Evolutionary conservation across 2,329 filamentous ascomycete species (phyloP).

Genomic region (Scedosporium dehoogii): DNA sequence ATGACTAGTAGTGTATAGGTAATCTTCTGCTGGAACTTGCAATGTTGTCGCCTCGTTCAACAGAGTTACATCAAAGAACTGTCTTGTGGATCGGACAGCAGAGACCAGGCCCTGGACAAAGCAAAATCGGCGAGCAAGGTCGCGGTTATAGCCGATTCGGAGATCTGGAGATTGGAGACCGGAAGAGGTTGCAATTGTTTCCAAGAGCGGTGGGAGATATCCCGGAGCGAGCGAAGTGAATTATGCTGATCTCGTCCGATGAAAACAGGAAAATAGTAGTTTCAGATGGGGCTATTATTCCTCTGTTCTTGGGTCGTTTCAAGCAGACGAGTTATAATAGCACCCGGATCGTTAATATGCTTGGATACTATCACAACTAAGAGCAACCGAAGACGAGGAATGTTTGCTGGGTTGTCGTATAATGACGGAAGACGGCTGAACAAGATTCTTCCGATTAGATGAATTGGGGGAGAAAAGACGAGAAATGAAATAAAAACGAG

Average conservation of each 20-base stretch:
- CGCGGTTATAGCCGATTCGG: no score
- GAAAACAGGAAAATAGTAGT: constrained; percentile 19
- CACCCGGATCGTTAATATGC: not conserved
- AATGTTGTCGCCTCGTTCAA: not conserved
- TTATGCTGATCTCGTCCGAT: constrained; percentile 17
- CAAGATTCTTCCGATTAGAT: not conserved
- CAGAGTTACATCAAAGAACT: no score
- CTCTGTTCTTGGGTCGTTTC: not conserved
- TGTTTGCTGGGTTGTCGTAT: not conserved
- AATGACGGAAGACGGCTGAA: constrained; percentile 3
- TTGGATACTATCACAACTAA: not conserved
- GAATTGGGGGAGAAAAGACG: not conserved
- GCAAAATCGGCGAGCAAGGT: no score
- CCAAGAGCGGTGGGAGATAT: not conserved
- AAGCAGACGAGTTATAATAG: not conserved
- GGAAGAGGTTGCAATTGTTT: constrained; percentile 8
- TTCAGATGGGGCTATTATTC: not conserved
- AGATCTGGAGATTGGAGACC: no score
- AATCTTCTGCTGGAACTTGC: not conserved
- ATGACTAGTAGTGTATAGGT: constrained; percentile 6
- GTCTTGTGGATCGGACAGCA: no score
- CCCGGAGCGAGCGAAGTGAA: not conserved
- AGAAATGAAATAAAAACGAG: not conserved
- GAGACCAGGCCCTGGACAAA: no score
- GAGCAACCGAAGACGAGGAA: not conserved